Percentiles rank a stretch among this genome's conserved stretches.
Evolutionary conservation across 441 rosid species (phyloP).

Genomic region (Populus hybrid): DNA sequence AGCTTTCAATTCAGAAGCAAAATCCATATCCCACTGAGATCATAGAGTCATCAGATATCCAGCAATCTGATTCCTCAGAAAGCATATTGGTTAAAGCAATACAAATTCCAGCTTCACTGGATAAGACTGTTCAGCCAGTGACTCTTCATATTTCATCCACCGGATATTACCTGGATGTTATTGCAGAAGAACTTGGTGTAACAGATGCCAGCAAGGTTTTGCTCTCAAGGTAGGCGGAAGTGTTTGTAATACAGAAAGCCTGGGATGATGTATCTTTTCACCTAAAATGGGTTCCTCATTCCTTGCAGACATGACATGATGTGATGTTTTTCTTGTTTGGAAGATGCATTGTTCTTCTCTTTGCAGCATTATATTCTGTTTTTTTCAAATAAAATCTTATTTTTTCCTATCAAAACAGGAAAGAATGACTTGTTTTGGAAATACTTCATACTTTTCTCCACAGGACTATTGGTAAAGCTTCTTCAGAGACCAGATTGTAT

Average conservation of each 20-base stretch:
- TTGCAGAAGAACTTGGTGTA: slow-evolving; percentile 64
- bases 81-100: slow-evolving; percentile 36
- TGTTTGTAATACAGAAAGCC: slow-evolving; percentile 1
- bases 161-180: slow-evolving; percentile 68
- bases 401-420: no score
- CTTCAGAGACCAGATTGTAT: slow-evolving; percentile 81
- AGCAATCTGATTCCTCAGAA: slow-evolving; percentile 35
- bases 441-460: slow-evolving; percentile 28
- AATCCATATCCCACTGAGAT: slow-evolving; percentile 50
- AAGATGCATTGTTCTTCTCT: no score
- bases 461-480: slow-evolving; percentile 85
- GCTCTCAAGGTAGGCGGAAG: slow-evolving; percentile 63
- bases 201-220: slow-evolving; percentile 60
- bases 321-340: no score
- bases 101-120: slow-evolving; percentile 49
- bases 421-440: background rate
- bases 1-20: slow-evolving; percentile 51
- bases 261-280: background rate
- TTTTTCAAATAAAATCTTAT: no score
- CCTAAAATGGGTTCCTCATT: background rate
- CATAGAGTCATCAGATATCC: slow-evolving; percentile 39
- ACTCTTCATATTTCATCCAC: slow-evolving; percentile 44
- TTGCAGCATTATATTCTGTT: no score
- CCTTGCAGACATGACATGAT: background rate
- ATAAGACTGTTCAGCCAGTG: slow-evolving; percentile 45